phyloP scores from a whole-genome alignment of 352 stramenopile species.

The Pythium coloratum region DNA sequence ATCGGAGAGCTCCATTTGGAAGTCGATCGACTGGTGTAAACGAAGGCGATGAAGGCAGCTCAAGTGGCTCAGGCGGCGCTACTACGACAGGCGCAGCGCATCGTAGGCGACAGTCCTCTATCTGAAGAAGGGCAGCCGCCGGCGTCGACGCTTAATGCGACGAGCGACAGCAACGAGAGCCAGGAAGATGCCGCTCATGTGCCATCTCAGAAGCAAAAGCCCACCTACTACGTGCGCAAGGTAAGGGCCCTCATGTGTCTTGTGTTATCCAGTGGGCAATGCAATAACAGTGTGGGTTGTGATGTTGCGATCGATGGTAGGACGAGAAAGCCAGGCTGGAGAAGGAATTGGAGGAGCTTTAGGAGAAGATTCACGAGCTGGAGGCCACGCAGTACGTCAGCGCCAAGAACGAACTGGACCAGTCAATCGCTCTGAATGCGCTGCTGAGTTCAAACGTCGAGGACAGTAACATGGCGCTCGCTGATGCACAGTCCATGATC shows the following conservation, averaged over 20 bases:
- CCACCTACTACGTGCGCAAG: conserved; percentile 21
- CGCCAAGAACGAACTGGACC: conserved; percentile 2
- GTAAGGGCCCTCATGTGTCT: background rate
- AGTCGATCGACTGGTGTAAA: too few species aligned
- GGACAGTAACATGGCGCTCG: conserved; percentile 9
- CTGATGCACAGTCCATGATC: conserved; percentile 16
- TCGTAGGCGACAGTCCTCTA: background rate
- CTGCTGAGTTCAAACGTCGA: background rate
- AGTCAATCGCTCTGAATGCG: conserved; percentile 8
- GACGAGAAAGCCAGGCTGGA: conserved; percentile 7
- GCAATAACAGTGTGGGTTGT: too few species aligned
- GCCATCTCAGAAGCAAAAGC: conserved; percentile 17
- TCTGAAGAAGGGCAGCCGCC: background rate
- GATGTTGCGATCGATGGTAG: background rate
- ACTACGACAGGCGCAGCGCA: background rate
- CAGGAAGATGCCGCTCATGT: background rate
- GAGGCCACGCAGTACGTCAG: background rate
- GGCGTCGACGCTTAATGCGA: conserved; percentile 2
- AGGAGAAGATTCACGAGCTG: conserved; percentile 3
- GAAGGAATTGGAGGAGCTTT: conserved; percentile 3
- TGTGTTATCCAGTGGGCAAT: too few species aligned
- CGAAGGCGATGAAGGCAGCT: too few species aligned
- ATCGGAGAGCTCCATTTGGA: too few species aligned
- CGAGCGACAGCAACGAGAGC: conserved; percentile 11
- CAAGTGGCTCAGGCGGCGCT: background rate